Evolutionary conservation across 257 asterid genomes (phyloP).

Genomic region (Solanum clarkiae): DNA sequence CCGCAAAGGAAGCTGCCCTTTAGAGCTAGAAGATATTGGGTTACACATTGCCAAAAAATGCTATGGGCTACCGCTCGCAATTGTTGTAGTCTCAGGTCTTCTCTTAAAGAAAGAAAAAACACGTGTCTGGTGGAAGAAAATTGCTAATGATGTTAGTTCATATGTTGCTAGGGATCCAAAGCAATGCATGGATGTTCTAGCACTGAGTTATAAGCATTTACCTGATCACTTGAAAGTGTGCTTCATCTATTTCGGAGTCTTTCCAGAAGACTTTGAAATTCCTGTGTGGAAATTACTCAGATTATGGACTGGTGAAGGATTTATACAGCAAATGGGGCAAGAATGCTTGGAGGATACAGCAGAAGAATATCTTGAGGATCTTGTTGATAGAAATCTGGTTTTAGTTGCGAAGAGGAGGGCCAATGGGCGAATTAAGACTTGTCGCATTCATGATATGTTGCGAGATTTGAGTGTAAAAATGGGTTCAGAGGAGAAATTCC

Average conservation of each 20-base stretch:
- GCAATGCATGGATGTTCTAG: constrained; percentile 20
- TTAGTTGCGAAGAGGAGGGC: constrained; percentile 4
- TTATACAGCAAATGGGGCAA: constrained; percentile 5
- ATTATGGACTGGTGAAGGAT: constrained; percentile 30
- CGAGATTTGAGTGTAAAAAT: constrained; percentile 17
- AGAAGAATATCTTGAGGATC: constrained; percentile 24
- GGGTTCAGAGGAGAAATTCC: constrained; percentile 18
- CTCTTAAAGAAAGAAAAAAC: constrained; percentile 11
- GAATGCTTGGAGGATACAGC: constrained; percentile 17
- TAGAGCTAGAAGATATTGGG: constrained; percentile 15
- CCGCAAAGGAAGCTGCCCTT: constrained; percentile 6
- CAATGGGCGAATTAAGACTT: constrained; percentile 9
- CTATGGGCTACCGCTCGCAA: constrained; percentile 23
- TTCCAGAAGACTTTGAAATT: constrained; percentile 21
- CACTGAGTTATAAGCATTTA: constrained; percentile 20
- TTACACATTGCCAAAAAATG: constrained; percentile 19
- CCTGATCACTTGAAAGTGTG: constrained; percentile 25
- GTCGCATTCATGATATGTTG: constrained; percentile 20
- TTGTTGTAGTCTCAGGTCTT: constrained; percentile 22
- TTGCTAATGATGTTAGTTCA: constrained; percentile 12
- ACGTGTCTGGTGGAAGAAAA: constrained; percentile 16
- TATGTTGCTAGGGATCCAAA: constrained; percentile 11
- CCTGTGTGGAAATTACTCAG: constrained; percentile 15
- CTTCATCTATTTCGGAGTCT: constrained; percentile 22
- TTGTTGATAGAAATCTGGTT: constrained; percentile 15